Base-by-base conservation (phyloP, 208 protist genomes). In the Trypanosoma melophagium region DNA sequence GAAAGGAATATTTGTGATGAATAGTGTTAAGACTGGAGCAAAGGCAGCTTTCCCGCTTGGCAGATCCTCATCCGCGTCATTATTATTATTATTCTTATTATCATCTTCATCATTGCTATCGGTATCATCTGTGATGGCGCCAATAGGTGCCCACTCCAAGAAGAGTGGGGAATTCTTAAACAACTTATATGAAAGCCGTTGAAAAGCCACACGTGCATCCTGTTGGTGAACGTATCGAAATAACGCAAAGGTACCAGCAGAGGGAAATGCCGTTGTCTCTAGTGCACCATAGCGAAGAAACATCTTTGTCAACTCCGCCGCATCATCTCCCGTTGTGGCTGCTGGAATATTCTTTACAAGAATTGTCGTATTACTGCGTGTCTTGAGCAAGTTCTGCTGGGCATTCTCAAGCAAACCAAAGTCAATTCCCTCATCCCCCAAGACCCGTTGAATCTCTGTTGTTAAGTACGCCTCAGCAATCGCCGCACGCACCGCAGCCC, bases 81-180 rank as follows among this genome's bases (percentile, higher is more conserved):
- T 62, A 17, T 63, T 25, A 63, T 28, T 1, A 40, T 44, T 10
- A 44, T 41, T 25, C 25, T 66, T 10, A 22, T 60, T 16, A 57
- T 63, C 19, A 21, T 56, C 4, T 17, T 53, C 62, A 50, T 60
- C 44, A 42, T 66, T 59, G 19, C 60, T 52, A 2, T 79, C 58
- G n/a, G n/a, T n/a, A 16, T 52, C 28, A 38, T 73, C 77, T 10
- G 78, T 61, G 19, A 97, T 88, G 3, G 90, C 51, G 13, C 86
- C 93, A 9, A 97, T 80, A 9, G 97, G 98, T 7, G 98, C 98
- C 98, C 98, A 99, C 79, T 99, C 98, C 1, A 99, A 79, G 71
- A 97, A 99, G 1, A 99, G 79, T 22, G 98, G 98, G 7, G 90
- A 69, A 50, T 84, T 78, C 53, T 96, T 78, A 71, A 98, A 98